A percentile compares a stretch with the other conserved stretches of the same genome.
Evolutionary conservation across 257 asterid species (phyloP).

Genomic region (Fraxinus quadrangulata): DNA sequence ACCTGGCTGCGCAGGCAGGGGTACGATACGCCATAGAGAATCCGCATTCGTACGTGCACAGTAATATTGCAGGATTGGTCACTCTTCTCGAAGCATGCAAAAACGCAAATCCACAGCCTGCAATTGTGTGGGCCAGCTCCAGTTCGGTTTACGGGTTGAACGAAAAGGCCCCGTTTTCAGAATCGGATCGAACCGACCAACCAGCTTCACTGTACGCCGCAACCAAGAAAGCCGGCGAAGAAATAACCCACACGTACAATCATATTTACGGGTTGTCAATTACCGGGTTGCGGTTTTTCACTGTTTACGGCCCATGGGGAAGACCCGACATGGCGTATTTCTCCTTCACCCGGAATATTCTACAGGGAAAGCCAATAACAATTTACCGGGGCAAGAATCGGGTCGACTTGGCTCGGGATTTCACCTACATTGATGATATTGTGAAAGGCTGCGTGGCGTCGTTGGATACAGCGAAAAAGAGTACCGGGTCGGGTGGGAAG

Average conservation of each 20-base stretch:
- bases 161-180: slow-evolving; percentile 50
- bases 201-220: slow-evolving; percentile 60
- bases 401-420: slow-evolving; percentile 51
- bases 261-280: slow-evolving; percentile 51
- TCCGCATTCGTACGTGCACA: slow-evolving; percentile 50
- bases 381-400: slow-evolving; percentile 46
- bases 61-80: slow-evolving; percentile 52
- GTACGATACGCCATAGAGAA: slow-evolving; percentile 56
- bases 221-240: slow-evolving; percentile 56
- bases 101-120: slow-evolving; percentile 47
- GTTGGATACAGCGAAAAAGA: slow-evolving; percentile 50
- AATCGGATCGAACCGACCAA: slow-evolving; percentile 50
- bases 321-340: slow-evolving; percentile 59
- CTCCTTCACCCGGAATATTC: slow-evolving; percentile 45
- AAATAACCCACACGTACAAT: slow-evolving; percentile 51
- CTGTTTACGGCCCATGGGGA: slow-evolving; percentile 62
- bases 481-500: slow-evolving; percentile 62
- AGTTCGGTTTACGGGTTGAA: slow-evolving; percentile 56
- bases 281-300: slow-evolving; percentile 53
- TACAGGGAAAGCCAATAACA: slow-evolving; percentile 47
- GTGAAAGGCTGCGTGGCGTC: slow-evolving; percentile 53
- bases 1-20: slow-evolving; percentile 57
- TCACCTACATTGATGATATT: slow-evolving; percentile 53
- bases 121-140: slow-evolving; percentile 54
- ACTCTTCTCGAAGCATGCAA: slow-evolving; percentile 46